Evolutionary conservation across 306 rosid species (phyloP), one percentile per base, ranked within the genome.

Genomic region (Phaseolus lunatus): DNA sequence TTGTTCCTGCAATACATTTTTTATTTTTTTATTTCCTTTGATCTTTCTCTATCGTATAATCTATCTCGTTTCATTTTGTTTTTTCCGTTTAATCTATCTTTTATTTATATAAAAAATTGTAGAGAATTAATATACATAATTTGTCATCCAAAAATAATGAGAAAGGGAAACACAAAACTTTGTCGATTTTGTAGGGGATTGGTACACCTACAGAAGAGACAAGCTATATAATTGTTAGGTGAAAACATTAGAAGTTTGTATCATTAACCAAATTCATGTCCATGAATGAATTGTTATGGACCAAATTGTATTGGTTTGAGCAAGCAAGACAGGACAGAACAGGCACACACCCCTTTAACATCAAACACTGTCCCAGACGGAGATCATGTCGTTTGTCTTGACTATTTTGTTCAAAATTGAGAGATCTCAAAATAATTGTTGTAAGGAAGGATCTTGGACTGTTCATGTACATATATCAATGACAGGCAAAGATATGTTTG

Each of bases 321-420:
- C 14, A 23, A 78, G 63, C 44, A 78, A 72, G 71, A 79, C 82
- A 77, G 76, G 84, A 74, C 83, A 78, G 71, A 76, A 74, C 23
- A 83, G 61, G 13, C 52, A 67, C 67, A 50, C 81, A 41, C 20
- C 71, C 81, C 71, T 79, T 69, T 58, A 76, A 70, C 80, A 74
- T 64, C 84, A 35, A 82, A 68, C 81, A 70, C 39, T 65, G 72
- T 71, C 73, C 7, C 67, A 31, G 81, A 75, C 3, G 70, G 49
- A 76, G 77, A 59, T 77, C 70, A 78, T 72, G 27, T 87, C 56
- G 72, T 72, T 80, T 81, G 84, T 75, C 83, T 70, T 49, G 29
- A 59, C 62, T 15, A 41, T 48, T 39, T 58, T 31, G 23, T 72
- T 66, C 59, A 52, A 79, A 65, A 24, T 53, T 11, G 27, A 80